Percentiles rank a stretch among this genome's conserved stretches.
These are phyloP conservation scores for Pelargonium nanum DNA, from an alignment of 345 rosid genomes.

Conservation along the genomic window DNA sequence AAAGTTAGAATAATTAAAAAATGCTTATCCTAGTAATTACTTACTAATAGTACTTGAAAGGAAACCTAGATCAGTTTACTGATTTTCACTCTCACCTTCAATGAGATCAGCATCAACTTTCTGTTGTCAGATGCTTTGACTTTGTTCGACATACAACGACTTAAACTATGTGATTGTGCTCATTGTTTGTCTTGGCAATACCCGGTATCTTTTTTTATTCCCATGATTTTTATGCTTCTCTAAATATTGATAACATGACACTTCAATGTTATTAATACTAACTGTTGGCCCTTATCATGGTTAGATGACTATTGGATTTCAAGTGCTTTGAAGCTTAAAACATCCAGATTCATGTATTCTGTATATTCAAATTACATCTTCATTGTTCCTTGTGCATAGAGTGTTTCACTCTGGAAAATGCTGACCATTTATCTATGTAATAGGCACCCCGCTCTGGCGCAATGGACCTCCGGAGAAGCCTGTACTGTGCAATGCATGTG, in stretches of 20 bases:
- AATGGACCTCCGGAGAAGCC: slow-evolving; percentile 99
- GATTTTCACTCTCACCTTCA: too few species aligned
- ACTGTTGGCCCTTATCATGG: background rate
- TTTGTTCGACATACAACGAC: background rate
- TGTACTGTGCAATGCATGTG: slow-evolving; percentile 96
- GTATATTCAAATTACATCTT: slow-evolving; percentile 1
- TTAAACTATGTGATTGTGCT: background rate
- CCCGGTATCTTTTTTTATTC: background rate
- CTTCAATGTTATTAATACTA: too few species aligned
- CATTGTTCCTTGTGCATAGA: background rate
- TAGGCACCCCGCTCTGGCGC: slow-evolving; percentile 95
- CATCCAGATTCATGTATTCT: background rate
- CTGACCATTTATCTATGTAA: slow-evolving; percentile 17
- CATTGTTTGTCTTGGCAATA: background rate
- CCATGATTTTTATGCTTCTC: background rate
- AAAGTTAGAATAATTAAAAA: too few species aligned
- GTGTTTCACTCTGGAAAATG: slow-evolving; percentile 3
- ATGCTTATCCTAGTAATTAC: too few species aligned
- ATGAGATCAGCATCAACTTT: too few species aligned
- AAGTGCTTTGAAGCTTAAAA: slow-evolving; percentile 3
- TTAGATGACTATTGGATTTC: background rate
- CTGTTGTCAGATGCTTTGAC: background rate
- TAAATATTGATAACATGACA: background rate
- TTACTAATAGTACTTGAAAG: too few species aligned
- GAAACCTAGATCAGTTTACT: too few species aligned